Evolutionary conservation across 805 yeast species (phyloP).

Genomic region (Vanderwaltozyma yarrowii): DNA sequence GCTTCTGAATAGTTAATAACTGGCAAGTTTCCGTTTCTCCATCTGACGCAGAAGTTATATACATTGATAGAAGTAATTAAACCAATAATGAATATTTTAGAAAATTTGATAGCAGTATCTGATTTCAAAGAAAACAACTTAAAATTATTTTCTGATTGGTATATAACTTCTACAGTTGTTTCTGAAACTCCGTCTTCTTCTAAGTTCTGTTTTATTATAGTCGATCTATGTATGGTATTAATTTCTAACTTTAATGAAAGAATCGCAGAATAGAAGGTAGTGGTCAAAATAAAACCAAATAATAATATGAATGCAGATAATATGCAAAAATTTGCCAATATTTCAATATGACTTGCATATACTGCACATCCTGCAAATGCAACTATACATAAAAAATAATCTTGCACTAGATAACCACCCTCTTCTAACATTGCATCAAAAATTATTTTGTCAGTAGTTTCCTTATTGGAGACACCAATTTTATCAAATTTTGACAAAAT

Average conservation of each 20-base stretch:
- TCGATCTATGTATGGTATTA: constrained; percentile 70
- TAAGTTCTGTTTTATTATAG: constrained; percentile 62
- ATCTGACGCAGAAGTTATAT: constrained; percentile 58
- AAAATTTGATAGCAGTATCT: constrained; percentile 38
- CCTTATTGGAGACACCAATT: constrained; percentile 26
- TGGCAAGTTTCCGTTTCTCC: constrained; percentile 27
- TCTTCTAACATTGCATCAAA: constrained; percentile 29
- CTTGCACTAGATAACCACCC: constrained; percentile 43
- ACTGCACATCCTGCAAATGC: constrained; percentile 60
- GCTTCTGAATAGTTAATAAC: too few species aligned
- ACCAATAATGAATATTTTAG: constrained; percentile 50
- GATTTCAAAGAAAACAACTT: constrained; percentile 21
- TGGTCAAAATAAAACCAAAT: constrained; percentile 61
- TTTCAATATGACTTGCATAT: constrained; percentile 57
- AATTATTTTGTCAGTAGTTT: constrained; percentile 22
- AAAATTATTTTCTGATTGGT: constrained; percentile 14
- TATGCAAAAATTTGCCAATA: constrained; percentile 71
- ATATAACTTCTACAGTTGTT: constrained; percentile 62
- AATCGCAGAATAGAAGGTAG: constrained; percentile 75
- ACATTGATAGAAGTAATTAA: constrained; percentile 54
- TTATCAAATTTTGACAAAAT: constrained; percentile 34
- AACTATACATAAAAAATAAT: constrained; percentile 61
- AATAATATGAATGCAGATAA: constrained; percentile 58
- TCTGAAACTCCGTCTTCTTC: constrained; percentile 87
- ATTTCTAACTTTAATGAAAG: constrained; percentile 84